Base-by-base conservation (phyloP, 2,329 filamentous ascomycete genomes). In the Aureobasidium melanogenum region DNA sequence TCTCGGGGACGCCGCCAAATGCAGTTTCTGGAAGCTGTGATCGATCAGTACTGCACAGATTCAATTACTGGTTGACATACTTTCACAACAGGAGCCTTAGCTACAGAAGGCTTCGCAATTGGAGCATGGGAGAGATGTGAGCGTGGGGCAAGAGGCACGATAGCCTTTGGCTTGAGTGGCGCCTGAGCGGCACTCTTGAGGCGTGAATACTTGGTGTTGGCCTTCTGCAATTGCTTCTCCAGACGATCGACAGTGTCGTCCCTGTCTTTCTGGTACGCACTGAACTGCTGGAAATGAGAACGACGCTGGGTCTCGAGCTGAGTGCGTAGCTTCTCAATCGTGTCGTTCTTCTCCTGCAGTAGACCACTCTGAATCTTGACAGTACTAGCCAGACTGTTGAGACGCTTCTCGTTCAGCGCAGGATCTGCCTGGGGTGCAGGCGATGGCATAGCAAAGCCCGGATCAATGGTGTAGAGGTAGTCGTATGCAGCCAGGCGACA, bases 291-390 rank as follows among this genome's bases (percentile, higher is more conserved):
- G 9, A 26, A 14, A 17, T 52, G 48, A 17, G 19, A 24, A 6
- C 32, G 8, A 30, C 51, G 34, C 12, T 41, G 36, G 8, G 38
- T 30, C 10, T 28, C 36, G 51, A 55, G 51, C 39, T 56, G 38
- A 12, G 19, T 38, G 22, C 52, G 52, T n/a, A 56, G 52, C 32
- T 57, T 57, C 19, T 57, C 54, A 7, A 47, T 46, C 9, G 39
- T 57, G n/a, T 57, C 54, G 32, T 47, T 47, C 54, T 57, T 57
- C 14, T 57, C 30, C 19, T 57, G 28, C 30, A 57, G 41, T 19
- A 57, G 30, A 15, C 56, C 34, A 41, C 32, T 30, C 12, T 59
- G 56, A 6, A 41, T 19, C 34, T 59, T 50, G 44, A 59, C 26
- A 24, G 56, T 59, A 15, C 44, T 34, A 15, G 56, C 56, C 32